Conservation (phyloP, 805 yeast genomes). For the Candida boidinii region DNA sequence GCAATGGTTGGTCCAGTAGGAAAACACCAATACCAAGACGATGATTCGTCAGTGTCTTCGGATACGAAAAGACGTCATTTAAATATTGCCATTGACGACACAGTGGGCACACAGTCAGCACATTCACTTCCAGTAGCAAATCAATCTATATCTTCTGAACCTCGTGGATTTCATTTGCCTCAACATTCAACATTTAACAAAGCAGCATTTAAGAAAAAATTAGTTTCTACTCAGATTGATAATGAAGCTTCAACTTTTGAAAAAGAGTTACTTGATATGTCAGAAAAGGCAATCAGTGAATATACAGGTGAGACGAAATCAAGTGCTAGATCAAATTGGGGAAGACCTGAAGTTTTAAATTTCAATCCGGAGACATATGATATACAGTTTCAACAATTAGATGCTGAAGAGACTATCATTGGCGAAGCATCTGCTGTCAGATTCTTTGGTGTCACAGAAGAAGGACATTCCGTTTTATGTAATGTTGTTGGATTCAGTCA, state of each 20-base stretch:
- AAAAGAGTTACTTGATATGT: conserved; percentile 38
- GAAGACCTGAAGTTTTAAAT: conserved; percentile 47
- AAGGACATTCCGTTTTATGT: conserved; percentile 84
- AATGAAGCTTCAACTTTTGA: conserved; percentile 42
- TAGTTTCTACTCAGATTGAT: conserved; percentile 19
- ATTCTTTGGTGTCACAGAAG: conserved; percentile 86
- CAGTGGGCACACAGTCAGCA: conserved; percentile 17
- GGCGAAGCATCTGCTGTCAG: conserved; percentile 60
- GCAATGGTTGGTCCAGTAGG: no score
- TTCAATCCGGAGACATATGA: conserved; percentile 43
- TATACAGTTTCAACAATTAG: conserved; percentile 81
- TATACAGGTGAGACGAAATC: no score
- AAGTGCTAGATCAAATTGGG: conserved; percentile 26
- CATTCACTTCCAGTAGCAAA: conserved; percentile 24
- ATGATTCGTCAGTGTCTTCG: conserved; percentile 3
- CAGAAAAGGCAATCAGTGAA: conserved; percentile 28
- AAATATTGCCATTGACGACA: conserved; percentile 13
- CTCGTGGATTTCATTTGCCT: conserved; percentile 23
- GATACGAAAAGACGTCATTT: conserved; percentile 14
- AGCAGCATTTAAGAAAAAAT: conserved; percentile 18
- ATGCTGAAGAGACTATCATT: conserved; percentile 75
- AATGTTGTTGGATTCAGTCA: conserved; percentile 85
- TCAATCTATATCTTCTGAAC: conserved; percentile 17
- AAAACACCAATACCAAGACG: no score
- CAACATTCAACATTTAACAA: conserved; percentile 16